Base-by-base conservation (phyloP, 768 basidiomycete species). In the Porpolomopsis calyptriformis region DNA sequence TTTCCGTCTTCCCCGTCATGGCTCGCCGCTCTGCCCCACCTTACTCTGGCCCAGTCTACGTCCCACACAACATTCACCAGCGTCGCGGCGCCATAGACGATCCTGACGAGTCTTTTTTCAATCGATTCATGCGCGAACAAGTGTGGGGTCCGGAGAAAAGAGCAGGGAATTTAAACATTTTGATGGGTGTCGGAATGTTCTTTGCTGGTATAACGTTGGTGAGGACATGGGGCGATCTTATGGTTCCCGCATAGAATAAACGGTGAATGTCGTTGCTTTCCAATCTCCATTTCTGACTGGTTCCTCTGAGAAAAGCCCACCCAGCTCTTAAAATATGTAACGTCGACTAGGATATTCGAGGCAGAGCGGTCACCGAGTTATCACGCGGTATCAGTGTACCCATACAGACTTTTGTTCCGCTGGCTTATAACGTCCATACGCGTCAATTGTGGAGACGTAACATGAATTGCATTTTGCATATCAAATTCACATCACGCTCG, bases 171-270 rank as follows among this genome's bases (percentile, higher is more conserved):
- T 54, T 87, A 57, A 84, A 72, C 57, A 74, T 88, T 50, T 54
- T 79, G 37, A 76, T 79, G 6, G 81, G 81, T 16, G 64, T 81
- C 5, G 67, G 71, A 4, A 63, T 87, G 49, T 90, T 89, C 54
- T 63, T 77, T 20, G 82, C 76, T 23, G 84, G 85, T 2, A 78
- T 90, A 47, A 61, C 79, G 36, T 77, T 69, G 11, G 77, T 81
- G 12, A 78, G 85, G 60, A 76, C 76, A 34, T 94, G 83, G 74
- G 88, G 88, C 9, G 84, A 82, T 34, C 59, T 84, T 35, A 74
- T 89, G 67, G 73, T 89, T 5, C 83, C 83, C 36, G 77, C 74
- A 22, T 84, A 60, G 65, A 47, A 31, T 7, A 31, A 7, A 7
- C 7, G 7, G 29, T 31, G 29, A 31, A 14, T 31, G 29, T 31